Percentiles rank a stretch among this genome's conserved stretches.
phyloP scores from a whole-genome alignment of 495 filamentous ascomycete species.

The Xylaria castorea region DNA sequence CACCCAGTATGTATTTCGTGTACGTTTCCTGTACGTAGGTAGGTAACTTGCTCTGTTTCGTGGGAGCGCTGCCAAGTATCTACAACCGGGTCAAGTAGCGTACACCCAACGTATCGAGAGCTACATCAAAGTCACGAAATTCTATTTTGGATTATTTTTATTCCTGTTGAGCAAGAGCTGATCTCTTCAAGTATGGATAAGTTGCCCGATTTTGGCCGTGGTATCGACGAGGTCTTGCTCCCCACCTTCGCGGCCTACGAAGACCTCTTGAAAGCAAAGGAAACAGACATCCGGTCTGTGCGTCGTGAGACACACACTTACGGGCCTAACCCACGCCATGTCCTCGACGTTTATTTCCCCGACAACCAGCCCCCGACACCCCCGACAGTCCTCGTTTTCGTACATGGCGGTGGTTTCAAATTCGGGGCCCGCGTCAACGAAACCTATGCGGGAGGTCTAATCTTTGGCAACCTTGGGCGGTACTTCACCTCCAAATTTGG shows the following conservation, averaged over 20 bases:
- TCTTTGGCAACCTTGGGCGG: constrained; percentile 48
- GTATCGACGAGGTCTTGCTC: constrained; percentile 40
- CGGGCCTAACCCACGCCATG: constrained; percentile 44
- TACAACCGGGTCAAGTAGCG: neutral
- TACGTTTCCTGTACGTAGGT: neutral
- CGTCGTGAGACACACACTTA: constrained; percentile 43
- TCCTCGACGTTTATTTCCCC: constrained; percentile 50
- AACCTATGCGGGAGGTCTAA: constrained; percentile 37
- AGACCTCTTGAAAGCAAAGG: constrained; percentile 43
- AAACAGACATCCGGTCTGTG: constrained; percentile 44
- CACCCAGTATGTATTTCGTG: neutral
- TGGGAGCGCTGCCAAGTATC: neutral
- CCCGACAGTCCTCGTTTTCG: constrained; percentile 47
- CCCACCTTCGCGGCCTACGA: constrained; percentile 49
- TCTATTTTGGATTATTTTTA: neutral
- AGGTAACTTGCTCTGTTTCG: neutral
- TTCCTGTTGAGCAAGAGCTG: neutral
- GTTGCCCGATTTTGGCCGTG: constrained; percentile 44
- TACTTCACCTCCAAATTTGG: constrained; percentile 49
- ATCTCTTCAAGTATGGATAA: constrained; percentile 41
- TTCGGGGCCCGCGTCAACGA: constrained; percentile 43
- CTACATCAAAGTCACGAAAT: neutral
- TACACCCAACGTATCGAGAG: neutral
- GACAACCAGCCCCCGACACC: constrained; percentile 14
- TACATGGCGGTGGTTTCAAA: constrained; percentile 53